phyloP scores from a whole-genome alignment of 2,329 filamentous ascomycete species.

The Phaeoacremonium minimum region DNA sequence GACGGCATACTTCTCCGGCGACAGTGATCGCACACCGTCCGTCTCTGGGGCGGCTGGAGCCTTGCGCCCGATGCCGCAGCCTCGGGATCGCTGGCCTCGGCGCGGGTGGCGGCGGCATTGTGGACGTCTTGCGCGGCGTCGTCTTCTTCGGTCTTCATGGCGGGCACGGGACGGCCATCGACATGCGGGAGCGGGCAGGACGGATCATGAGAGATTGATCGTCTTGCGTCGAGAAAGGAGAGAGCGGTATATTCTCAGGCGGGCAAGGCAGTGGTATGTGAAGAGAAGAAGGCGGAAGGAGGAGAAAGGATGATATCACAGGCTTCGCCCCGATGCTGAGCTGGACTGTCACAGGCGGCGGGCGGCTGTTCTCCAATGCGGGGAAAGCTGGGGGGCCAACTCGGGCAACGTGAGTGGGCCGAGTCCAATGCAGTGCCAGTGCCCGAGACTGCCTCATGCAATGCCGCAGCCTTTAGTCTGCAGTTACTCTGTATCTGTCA shows the following conservation, averaged over 20 bases:
- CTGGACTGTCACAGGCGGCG: too few species aligned
- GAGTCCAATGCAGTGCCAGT: too few species aligned
- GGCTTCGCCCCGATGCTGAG: too few species aligned
- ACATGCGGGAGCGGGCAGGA: slow-evolving; percentile 2
- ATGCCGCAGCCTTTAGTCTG: too few species aligned
- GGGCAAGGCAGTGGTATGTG: neutral
- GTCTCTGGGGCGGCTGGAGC: slow-evolving; percentile 6
- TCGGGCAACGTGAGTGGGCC: too few species aligned
- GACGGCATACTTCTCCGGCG: slow-evolving; percentile 33
- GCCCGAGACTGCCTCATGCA: too few species aligned
- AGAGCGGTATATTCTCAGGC: neutral
- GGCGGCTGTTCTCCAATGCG: too few species aligned
- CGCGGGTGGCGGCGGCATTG: slow-evolving; percentile 6
- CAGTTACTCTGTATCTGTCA: too few species aligned
- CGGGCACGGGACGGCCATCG: neutral
- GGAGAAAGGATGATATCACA: slow-evolving; percentile 1
- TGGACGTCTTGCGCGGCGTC: slow-evolving; percentile 6
- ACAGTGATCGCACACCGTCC: slow-evolving; percentile 41
- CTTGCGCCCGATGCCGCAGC: neutral
- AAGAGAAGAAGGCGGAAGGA: neutral
- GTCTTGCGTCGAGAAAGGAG: neutral
- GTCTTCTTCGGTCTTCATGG: slow-evolving; percentile 13
- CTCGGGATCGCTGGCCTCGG: slow-evolving; percentile 1
- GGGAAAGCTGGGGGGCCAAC: too few species aligned
- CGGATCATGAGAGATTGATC: slow-evolving; percentile 1